Evolutionary conservation across 441 rosid genomes (phyloP), one percentile per base, ranked within the genome.

Genomic region (Adansonia gregorii): DNA sequence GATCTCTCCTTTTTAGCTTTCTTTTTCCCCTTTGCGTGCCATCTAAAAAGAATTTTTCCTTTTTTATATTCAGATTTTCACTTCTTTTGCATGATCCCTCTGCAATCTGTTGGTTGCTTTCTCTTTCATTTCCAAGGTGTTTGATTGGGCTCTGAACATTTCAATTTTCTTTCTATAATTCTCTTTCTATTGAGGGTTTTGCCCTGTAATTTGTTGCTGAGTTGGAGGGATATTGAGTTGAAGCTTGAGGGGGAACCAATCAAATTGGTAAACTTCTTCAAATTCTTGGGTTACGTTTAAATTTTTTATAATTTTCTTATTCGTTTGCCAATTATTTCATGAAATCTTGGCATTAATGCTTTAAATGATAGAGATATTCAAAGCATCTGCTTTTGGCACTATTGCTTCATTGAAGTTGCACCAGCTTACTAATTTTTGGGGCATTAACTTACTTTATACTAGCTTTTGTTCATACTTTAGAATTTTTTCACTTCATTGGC

Each of bases 1-100:
- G 51, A 41, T 64, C 51, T 70, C 48, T 39, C 82, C 67, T 79
- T 69, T 19, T 31, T 31, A 31, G 39, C 39, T 31, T 31, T 31
- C 39, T 31, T 43, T 58, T 8, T 76, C 56, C 80, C 73, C 90
- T 87, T 94, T 90, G 94, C 93, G 92, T 94, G 89, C 76, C 67
- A 68, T 76, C 69, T 59, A 79, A 89, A 89, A 88, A 81, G 84
- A 58, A 22, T 12, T 12, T 43, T 41, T 22, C 15, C 3, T 31
- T 31, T 31, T 31, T 31, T 4, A 73, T 8, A 20, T 79, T 45
- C 60, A 41, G 22, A 6, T 75, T 58, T 56, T 80, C 80, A 72
- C 82, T 64, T 67, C 74, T 39, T 82, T 43, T 64, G 9, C 76
- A 77, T 80, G 83, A 31, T 77, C 76, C 66, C 24, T 52, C 48